phyloP scores from a whole-genome alignment of 352 stramenopile genomes.

The Globisporangium sylvaticum region DNA sequence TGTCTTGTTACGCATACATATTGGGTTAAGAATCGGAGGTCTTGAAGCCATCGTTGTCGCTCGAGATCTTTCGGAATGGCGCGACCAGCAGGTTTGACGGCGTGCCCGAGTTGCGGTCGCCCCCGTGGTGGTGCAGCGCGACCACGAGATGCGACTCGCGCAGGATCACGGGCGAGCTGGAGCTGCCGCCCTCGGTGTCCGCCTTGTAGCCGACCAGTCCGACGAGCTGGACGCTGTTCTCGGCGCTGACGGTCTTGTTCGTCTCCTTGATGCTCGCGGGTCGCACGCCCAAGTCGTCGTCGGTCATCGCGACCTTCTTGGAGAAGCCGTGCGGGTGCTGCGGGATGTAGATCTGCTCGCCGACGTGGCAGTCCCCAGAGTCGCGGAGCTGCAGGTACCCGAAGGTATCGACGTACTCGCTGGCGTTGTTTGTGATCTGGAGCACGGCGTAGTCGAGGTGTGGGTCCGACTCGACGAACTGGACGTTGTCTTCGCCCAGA shows the following conservation, averaged over 20 bases:
- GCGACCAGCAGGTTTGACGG: not conserved
- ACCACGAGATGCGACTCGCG: not conserved
- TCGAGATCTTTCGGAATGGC: not conserved
- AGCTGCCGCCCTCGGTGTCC: not conserved
- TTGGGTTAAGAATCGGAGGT: not conserved
- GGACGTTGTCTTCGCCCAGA: constrained; percentile 20
- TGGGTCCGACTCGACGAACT: constrained; percentile 29
- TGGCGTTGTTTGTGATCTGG: constrained; percentile 19
- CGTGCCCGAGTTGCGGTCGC: not conserved
- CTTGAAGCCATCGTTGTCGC: not conserved
- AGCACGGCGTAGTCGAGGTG: constrained; percentile 29
- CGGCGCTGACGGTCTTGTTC: not conserved
- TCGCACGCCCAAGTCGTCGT: not conserved
- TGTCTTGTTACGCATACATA: too few species aligned
- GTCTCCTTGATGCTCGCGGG: not conserved
- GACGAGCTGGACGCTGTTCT: not conserved
- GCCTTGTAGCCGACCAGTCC: not conserved
- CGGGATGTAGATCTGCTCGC: constrained; percentile 34
- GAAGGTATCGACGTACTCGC: constrained; percentile 19
- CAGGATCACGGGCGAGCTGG: not conserved
- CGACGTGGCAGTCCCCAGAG: constrained; percentile 6
- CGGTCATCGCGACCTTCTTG: not conserved
- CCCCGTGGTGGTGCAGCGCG: not conserved
- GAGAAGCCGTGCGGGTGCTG: constrained; percentile 17
- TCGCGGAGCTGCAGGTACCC: constrained; percentile 29